Evolutionary conservation across 2,329 filamentous ascomycete species (phyloP).

Genomic region (Claviceps quebecensis): DNA sequence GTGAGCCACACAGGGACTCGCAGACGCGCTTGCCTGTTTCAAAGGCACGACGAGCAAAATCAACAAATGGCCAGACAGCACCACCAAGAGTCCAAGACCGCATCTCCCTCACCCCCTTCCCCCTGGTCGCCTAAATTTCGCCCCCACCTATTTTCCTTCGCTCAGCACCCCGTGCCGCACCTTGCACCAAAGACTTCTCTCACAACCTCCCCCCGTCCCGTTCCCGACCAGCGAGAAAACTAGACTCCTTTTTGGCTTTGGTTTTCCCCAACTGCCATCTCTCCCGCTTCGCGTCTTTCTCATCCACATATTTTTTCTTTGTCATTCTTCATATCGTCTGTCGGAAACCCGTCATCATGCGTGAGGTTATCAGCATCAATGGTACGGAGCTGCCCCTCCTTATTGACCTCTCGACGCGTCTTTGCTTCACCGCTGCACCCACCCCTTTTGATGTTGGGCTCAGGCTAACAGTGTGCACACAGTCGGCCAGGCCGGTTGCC

Average conservation of each 20-base stretch:
- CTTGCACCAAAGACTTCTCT: constrained; percentile 12
- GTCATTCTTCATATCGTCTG: constrained; percentile 7
- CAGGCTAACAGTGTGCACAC: constrained; percentile 39
- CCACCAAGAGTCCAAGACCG: constrained; percentile 9
- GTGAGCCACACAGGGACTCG: constrained; percentile 4
- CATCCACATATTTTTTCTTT: constrained; percentile 10
- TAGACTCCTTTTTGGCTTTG: constrained; percentile 7
- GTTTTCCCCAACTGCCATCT: constrained; percentile 12
- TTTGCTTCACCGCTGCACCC: constrained; percentile 5
- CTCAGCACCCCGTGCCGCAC: constrained; percentile 11
- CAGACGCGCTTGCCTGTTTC: constrained; percentile 21
- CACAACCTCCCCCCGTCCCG: constrained; percentile 11
- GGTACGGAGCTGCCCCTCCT: constrained; percentile 44
- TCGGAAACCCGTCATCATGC: constrained; percentile 53
- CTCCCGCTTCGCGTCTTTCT: constrained; percentile 5
- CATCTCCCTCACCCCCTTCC: constrained; percentile 8
- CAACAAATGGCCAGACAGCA: constrained; percentile 23
- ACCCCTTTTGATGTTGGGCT: background rate
- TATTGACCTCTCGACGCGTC: constrained; percentile 13
- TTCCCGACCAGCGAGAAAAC: constrained; percentile 8
- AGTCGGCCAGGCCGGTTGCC: constrained; percentile 99
- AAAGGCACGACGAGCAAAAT: constrained; percentile 21
- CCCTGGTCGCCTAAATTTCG: constrained; percentile 30
- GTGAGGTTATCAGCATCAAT: constrained; percentile 99
- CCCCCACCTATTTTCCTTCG: constrained; percentile 31